These are phyloP conservation scores for Scytalidium lignicola DNA, from an alignment of 2,329 filamentous ascomycete species.

Conservation along the genomic window DNA sequence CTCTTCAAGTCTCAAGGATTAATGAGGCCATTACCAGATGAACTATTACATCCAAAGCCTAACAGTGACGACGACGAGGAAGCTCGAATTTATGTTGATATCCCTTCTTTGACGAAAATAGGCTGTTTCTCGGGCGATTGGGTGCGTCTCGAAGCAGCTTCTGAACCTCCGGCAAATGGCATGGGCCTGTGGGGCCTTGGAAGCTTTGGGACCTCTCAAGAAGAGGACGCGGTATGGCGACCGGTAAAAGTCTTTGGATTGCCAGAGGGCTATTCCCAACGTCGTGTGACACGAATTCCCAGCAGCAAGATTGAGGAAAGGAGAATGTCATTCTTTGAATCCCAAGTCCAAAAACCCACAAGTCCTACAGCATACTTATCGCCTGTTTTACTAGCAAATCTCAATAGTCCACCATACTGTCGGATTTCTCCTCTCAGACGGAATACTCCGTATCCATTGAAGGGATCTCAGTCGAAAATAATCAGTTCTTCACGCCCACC, in stretches of 20 bases:
- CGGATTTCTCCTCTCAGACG: constrained; percentile 68
- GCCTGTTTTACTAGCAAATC: constrained; percentile 79
- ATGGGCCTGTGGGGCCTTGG: constrained; percentile 64
- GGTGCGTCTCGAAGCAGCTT: constrained; percentile 76
- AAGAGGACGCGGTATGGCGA: constrained; percentile 64
- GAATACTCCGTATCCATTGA: constrained; percentile 37
- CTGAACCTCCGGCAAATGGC: constrained; percentile 65
- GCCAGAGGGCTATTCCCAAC: constrained; percentile 65
- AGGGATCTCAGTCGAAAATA: constrained; percentile 50
- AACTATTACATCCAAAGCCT: constrained; percentile 81
- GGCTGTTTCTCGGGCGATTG: constrained; percentile 98
- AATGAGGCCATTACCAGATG: constrained; percentile 64
- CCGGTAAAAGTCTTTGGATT: constrained; percentile 86
- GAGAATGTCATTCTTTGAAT: constrained; percentile 59
- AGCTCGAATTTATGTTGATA: constrained; percentile 84
- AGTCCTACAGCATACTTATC: constrained; percentile 69
- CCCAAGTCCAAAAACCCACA: constrained; percentile 57
- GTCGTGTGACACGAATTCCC: constrained; percentile 56
- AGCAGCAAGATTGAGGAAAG: constrained; percentile 47
- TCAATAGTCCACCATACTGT: constrained; percentile 73
- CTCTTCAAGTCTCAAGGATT: constrained; percentile 81
- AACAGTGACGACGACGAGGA: constrained; percentile 75
- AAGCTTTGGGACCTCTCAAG: constrained; percentile 58
- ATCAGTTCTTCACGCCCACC: constrained; percentile 51
- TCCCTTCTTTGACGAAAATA: constrained; percentile 77